Conservation (phyloP, 768 basidiomycete genomes). For the Russula sp. region DNA sequence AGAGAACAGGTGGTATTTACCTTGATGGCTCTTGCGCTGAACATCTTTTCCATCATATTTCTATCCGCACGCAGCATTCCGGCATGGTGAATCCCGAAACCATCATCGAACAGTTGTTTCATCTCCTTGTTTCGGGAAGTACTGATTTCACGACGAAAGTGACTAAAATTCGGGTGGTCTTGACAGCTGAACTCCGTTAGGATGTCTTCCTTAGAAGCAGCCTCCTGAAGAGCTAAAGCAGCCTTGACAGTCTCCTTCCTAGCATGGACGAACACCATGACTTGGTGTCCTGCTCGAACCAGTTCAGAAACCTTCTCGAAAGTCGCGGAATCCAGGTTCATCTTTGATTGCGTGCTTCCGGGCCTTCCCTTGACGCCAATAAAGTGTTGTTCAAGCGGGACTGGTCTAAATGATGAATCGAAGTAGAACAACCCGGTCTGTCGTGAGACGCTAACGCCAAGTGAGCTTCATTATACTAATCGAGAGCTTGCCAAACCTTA, state of each 20-base stretch:
- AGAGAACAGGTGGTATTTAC: slow-evolving; percentile 33
- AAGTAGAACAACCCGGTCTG: slow-evolving; percentile 92
- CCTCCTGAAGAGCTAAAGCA: slow-evolving; percentile 72
- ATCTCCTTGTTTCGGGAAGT: slow-evolving; percentile 91
- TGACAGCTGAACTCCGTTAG: slow-evolving; percentile 73
- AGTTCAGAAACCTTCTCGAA: slow-evolving; percentile 88
- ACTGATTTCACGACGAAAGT: slow-evolving; percentile 71
- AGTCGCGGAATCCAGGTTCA: slow-evolving; percentile 80
- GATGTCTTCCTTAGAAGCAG: slow-evolving; percentile 61
- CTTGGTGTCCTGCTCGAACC: slow-evolving; percentile 89
- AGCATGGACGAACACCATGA: slow-evolving; percentile 99
- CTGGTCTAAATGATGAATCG: slow-evolving; percentile 92
- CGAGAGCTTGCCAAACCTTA: slow-evolving; percentile 47
- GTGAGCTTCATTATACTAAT: slow-evolving; percentile 2
- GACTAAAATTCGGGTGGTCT: slow-evolving; percentile 69
- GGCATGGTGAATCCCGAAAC: slow-evolving; percentile 97
- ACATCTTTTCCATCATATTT: slow-evolving; percentile 93
- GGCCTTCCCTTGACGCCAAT: slow-evolving; percentile 88
- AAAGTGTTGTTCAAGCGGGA: slow-evolving; percentile 97
- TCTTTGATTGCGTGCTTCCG: slow-evolving; percentile 60
- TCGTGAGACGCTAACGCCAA: slow-evolving; percentile 61
- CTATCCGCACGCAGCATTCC: slow-evolving; percentile 94
- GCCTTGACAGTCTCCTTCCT: slow-evolving; percentile 97
- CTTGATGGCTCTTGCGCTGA: slow-evolving; percentile 86
- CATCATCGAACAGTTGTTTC: slow-evolving; percentile 85